These are phyloP conservation scores for Fusarium veterinarium DNA, from an alignment of 2,329 filamentous ascomycete species.

Conservation along the genomic window DNA sequence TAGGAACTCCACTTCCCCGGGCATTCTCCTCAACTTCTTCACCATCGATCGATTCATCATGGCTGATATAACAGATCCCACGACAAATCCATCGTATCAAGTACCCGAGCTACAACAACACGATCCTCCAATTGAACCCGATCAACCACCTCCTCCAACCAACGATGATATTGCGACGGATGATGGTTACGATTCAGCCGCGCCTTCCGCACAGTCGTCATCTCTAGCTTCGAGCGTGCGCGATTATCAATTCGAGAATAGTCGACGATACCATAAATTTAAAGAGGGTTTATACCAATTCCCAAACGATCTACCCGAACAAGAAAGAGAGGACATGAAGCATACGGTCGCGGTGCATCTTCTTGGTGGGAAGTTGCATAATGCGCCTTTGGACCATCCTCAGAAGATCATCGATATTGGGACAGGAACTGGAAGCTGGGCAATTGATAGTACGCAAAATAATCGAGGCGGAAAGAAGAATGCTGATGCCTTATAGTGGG, in stretches of 20 bases:
- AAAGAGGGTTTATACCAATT: conserved; percentile 53
- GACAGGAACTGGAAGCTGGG: conserved; percentile 54
- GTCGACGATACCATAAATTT: conserved; percentile 56
- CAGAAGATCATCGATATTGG: conserved; percentile 57
- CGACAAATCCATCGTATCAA: not conserved
- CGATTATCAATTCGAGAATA: conserved; percentile 57
- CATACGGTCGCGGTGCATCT: conserved; percentile 53
- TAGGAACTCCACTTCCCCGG: not conserved
- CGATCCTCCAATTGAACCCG: conserved; percentile 27
- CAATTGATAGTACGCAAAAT: conserved; percentile 53
- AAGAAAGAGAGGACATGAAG: conserved; percentile 57
- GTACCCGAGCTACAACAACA: not conserved
- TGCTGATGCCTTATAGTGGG: conserved; percentile 42
- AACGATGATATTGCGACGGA: conserved; percentile 18
- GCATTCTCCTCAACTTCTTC: not conserved
- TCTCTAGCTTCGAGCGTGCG: conserved; percentile 48
- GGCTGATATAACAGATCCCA: not conserved
- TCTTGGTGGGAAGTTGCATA: conserved; percentile 53
- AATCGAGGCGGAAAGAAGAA: not conserved
- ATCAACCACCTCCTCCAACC: not conserved
- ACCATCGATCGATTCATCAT: not conserved
- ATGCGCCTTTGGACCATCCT: conserved; percentile 54
- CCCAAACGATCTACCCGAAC: conserved; percentile 58
- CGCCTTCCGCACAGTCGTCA: conserved; percentile 22
- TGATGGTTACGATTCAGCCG: conserved; percentile 31